These are phyloP conservation scores for Tanacetum coccineum DNA, from an alignment of 129 eudicot species.

Conservation along the genomic window DNA sequence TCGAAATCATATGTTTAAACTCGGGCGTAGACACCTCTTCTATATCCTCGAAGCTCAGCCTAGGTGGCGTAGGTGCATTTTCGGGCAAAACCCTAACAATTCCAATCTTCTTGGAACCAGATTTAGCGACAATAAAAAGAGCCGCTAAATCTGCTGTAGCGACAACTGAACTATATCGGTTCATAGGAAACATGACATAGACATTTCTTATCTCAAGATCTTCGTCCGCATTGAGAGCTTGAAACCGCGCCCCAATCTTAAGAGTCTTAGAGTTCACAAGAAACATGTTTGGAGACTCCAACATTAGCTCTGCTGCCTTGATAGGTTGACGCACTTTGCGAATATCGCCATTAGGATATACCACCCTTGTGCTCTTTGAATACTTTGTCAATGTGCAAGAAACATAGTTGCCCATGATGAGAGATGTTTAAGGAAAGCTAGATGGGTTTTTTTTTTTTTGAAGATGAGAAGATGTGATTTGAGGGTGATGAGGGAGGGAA, in stretches of 20 bases:
- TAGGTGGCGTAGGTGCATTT: conserved; percentile 35
- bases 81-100: conserved; percentile 52
- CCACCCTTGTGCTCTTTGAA: conserved; percentile 46
- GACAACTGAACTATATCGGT: conserved; percentile 46
- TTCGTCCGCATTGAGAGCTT: conserved; percentile 74
- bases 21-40: conserved; percentile 47
- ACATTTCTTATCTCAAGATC: conserved; percentile 58
- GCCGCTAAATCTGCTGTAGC: conserved; percentile 62
- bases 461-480: not conserved
- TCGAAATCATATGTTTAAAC: conserved; percentile 60
- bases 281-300: conserved; percentile 58
- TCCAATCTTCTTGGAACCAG: conserved; percentile 28
- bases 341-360: conserved; percentile 61
- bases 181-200: conserved; percentile 68
- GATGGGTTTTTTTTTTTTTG: not conserved
- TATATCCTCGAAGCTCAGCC: conserved; percentile 36
- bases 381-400: conserved; percentile 43
- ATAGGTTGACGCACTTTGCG: conserved; percentile 43
- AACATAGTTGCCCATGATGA: conserved; percentile 30
- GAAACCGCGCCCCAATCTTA: conserved; percentile 54
- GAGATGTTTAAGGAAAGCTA: not conserved
- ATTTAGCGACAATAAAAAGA: conserved; percentile 51
- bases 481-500: conserved; percentile 7
- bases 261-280: conserved; percentile 58
- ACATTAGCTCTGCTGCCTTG: conserved; percentile 79